Evolutionary conservation across 2,329 filamentous ascomycete genomes (phyloP).

Genomic region (Cadophora malorum): DNA sequence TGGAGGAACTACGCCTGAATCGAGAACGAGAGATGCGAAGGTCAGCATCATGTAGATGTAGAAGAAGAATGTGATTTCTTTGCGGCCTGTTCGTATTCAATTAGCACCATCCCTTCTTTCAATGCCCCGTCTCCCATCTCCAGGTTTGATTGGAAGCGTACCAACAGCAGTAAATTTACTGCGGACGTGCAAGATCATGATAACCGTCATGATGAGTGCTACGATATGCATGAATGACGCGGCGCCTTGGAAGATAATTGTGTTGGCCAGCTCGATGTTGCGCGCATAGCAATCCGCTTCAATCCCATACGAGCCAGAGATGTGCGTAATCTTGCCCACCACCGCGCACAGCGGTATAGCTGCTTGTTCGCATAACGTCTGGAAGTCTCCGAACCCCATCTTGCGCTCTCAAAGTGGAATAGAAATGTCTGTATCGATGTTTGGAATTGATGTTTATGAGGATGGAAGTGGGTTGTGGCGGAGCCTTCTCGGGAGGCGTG

Average conservation of each 20-base stretch:
- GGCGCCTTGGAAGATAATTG: constrained; percentile 95
- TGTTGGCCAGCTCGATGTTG: constrained; percentile 96
- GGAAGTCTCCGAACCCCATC: constrained; percentile 93
- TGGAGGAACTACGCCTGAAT: constrained; percentile 89
- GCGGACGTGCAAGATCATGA: constrained; percentile 96
- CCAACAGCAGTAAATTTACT: constrained; percentile 98
- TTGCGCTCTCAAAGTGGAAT: neutral
- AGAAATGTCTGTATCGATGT: constrained; percentile 25
- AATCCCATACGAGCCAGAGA: constrained; percentile 75
- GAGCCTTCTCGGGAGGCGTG: constrained; percentile 19
- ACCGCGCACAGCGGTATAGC: constrained; percentile 87
- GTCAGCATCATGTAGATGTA: constrained; percentile 94
- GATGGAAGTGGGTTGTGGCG: constrained; percentile 19
- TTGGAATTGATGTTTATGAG: constrained; percentile 31
- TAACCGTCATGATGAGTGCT: constrained; percentile 88
- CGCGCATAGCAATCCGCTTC: constrained; percentile 91
- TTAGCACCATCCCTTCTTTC: constrained; percentile 19
- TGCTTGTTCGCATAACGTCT: constrained; percentile 81
- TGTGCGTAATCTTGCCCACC: constrained; percentile 75
- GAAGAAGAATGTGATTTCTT: constrained; percentile 87
- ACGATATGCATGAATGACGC: constrained; percentile 91
- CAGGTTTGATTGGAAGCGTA: constrained; percentile 53
- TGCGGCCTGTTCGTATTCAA: constrained; percentile 55
- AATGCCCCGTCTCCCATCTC: constrained; percentile 1
- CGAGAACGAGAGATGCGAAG: constrained; percentile 85